phyloP scores from a whole-genome alignment of 192 early-diverging fungal genomes.

The Coemansia sp. region DNA sequence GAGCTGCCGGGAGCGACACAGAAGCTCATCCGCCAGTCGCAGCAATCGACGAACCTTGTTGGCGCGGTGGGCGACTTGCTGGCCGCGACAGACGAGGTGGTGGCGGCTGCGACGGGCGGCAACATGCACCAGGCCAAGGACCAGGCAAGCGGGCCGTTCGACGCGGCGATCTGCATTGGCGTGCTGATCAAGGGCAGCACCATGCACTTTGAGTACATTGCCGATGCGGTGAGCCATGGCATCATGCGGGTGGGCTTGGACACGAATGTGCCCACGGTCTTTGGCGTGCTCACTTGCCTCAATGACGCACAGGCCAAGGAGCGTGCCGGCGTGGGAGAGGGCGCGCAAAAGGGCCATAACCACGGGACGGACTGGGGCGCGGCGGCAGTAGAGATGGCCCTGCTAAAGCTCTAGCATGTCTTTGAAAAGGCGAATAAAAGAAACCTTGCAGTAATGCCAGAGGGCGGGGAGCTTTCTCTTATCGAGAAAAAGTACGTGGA shows the following conservation, averaged over 20 bases:
- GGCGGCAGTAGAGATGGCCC: slow-evolving; percentile 94
- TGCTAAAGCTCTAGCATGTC: slow-evolving; percentile 51
- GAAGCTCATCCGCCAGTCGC: slow-evolving; percentile 64
- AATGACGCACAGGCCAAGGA: slow-evolving; percentile 88
- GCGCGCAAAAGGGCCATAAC: slow-evolving; percentile 71
- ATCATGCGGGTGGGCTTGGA: slow-evolving; percentile 96
- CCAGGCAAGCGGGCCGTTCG: slow-evolving; percentile 53
- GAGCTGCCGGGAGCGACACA: slow-evolving; percentile 91
- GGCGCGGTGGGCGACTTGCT: slow-evolving; percentile 53
- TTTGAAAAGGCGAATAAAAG: too few relatives aligned
- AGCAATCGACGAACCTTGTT: slow-evolving; percentile 52
- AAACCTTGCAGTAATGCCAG: too few relatives aligned
- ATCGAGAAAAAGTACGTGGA: too few relatives aligned
- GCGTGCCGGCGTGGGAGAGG: slow-evolving; percentile 64
- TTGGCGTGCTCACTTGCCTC: slow-evolving; percentile 95
- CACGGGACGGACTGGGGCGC: slow-evolving; percentile 94
- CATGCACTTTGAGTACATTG: slow-evolving; percentile 99
- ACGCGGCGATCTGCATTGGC: slow-evolving; percentile 91
- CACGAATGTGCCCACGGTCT: slow-evolving; percentile 78
- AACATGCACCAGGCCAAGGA: background rate
- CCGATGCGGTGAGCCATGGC: slow-evolving; percentile 87
- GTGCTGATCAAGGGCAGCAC: slow-evolving; percentile 98
- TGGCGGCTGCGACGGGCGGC: background rate
- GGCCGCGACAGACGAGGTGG: slow-evolving; percentile 7
- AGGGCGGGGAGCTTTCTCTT: too few relatives aligned